Evolutionary conservation across 306 rosid species (phyloP).

Genomic region (Inga oerstediana): DNA sequence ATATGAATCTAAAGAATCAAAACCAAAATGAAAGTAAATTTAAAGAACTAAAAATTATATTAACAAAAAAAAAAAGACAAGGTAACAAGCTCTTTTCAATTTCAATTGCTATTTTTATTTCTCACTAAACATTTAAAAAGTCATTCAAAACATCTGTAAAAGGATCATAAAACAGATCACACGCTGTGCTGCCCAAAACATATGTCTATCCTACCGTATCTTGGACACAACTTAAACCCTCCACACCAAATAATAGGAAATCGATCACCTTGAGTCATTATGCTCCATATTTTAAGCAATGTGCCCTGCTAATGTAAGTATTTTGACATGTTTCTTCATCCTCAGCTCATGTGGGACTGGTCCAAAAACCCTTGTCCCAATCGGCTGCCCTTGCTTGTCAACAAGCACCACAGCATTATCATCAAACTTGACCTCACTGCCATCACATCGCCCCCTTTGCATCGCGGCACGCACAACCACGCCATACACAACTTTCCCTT

Average conservation of each 20-base stretch:
- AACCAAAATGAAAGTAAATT: too few species aligned
- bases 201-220: neutral
- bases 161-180: neutral
- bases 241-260: neutral
- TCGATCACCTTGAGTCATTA: neutral
- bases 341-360: constrained; percentile 90
- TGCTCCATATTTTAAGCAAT: constrained; percentile 51
- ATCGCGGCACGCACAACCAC: constrained; percentile 77
- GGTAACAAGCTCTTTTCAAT: neutral
- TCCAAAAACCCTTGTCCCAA: constrained; percentile 92
- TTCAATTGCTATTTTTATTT: neutral
- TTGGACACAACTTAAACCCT: neutral
- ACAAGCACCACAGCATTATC: constrained; percentile 84
- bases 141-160: neutral
- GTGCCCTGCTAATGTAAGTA: constrained; percentile 84
- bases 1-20: too few species aligned
- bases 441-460: constrained; percentile 81
- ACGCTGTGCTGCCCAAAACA: neutral
- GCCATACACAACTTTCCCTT: constrained; percentile 69
- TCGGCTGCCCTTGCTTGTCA: constrained; percentile 93
- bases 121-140: neutral
- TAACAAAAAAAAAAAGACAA: neutral
- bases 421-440: constrained; percentile 91
- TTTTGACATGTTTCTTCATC: constrained; percentile 88
- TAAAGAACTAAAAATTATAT: too few species aligned